A percentile compares a stretch with the other conserved stretches of the same genome.
phyloP scores from a whole-genome alignment of 1,284 basidiomycete genomes.

The Phylloporus gajari region DNA sequence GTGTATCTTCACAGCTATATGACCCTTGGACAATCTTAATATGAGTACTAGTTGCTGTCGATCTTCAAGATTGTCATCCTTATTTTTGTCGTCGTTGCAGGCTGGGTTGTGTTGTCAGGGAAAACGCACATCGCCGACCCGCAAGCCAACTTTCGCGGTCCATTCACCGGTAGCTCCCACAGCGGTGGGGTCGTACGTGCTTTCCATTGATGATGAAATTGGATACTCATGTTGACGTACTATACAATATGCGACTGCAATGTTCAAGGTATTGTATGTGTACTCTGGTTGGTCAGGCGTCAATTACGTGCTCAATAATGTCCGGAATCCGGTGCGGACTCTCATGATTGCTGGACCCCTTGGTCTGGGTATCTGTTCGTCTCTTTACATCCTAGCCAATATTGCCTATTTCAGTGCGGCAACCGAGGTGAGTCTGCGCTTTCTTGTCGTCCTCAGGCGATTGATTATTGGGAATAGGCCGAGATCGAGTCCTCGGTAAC shows the following conservation, averaged over 20 bases:
- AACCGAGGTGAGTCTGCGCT: conserved; percentile 31
- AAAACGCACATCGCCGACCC: conserved; percentile 55
- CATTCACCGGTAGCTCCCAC: conserved; percentile 60
- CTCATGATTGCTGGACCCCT: conserved; percentile 66
- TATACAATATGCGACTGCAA: conserved; percentile 65
- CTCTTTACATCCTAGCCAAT: conserved; percentile 63
- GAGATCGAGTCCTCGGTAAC: conserved; percentile 58
- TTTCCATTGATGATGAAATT: not conserved
- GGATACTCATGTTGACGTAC: not conserved
- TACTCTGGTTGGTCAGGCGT: conserved; percentile 66
- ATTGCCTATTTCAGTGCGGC: conserved; percentile 61
- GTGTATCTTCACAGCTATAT: not conserved
- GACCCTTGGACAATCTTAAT: not conserved
- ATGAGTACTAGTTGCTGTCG: conserved; percentile 25
- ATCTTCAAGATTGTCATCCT: conserved; percentile 43
- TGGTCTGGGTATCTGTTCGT: conserved; percentile 57
- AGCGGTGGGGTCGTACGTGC: conserved; percentile 54
- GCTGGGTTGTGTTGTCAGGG: conserved; percentile 64
- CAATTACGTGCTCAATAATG: conserved; percentile 67
- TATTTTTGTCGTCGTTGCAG: conserved; percentile 39
- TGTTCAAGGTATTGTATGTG: conserved; percentile 65
- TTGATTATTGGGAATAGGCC: conserved; percentile 46
- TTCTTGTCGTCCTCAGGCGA: too few relatives aligned
- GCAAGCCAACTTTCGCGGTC: conserved; percentile 56
- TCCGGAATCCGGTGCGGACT: conserved; percentile 61